Base-by-base conservation (phyloP, 164 flowering plant species). In the Macadamia tetraphylla region DNA sequence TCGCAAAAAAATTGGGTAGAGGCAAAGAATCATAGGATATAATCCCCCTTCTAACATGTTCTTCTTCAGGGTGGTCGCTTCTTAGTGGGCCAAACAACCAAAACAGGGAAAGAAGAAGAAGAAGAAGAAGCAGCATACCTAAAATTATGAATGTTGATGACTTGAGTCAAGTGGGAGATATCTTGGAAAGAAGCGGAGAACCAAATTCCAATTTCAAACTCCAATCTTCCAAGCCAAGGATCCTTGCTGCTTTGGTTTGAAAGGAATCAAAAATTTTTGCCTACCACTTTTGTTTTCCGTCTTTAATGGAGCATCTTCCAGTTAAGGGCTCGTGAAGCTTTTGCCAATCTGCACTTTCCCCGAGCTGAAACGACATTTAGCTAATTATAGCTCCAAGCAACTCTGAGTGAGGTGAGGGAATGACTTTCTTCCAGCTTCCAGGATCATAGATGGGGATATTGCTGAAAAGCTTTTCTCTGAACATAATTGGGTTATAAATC, bases 181-280 rank as follows among this genome's bases (percentile, higher is more conserved):
- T 18, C 53, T 63, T 46, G 4, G 32, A 67, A 67, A 12, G 44
- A 46, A 53, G 60, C 29, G 23, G 17, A 53, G 13, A 6, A 30
- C 44, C 42, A 64, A 42, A 58, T 70, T 68, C 70, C 70, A 63
- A 70, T 42, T 15, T 58, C 59, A 59, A 58, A 51, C 51, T 63
- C 63, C 58, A 65, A 12, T 52, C 75, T 64, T 67, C 70, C 29
- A 65, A 68, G 53, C 60, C 29, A 79, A 73, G 78, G 67, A 12
- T 52, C 31, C 46, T 12, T 60, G 69, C 73, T 75, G 72, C 46
- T 52, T 60, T 66, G 43, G 57, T 69, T 66, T 71, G 73, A 65
- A 80, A 77, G 75, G 79, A 65, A 75, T 73, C 80, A 73, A 69
- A 67, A n/a, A 44, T 55, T 63, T 62, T 71, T 9, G 12, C 51